Base-by-base conservation (phyloP, 306 rosid genomes). In the Quercus variabilis region DNA sequence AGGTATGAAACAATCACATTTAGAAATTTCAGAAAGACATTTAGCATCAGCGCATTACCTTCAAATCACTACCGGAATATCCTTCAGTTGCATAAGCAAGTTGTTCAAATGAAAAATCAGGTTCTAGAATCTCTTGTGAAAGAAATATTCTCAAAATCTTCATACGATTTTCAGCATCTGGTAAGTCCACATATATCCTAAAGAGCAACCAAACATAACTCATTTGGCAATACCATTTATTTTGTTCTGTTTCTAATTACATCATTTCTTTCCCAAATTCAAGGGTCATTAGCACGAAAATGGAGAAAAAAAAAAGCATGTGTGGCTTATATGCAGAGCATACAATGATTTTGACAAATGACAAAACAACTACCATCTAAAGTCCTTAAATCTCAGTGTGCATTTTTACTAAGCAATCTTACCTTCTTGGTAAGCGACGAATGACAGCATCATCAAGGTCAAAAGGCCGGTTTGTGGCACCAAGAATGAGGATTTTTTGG, bases 351-450 rank as follows among this genome's bases (percentile, higher is more conserved):
- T 35, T 67, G 52, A 15, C 54, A 55, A 28, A 69, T 54, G 60
- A 80, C 5, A 62, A 51, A 74, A 68, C 80, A 54, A 49, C 17
- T 4, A 1, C 31, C 1, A 11, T n/a, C 68, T 74, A 5, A 31
- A 28, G 33, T 33, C 23, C 56, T 6, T 49, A n/a, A 25, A 56
- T 38, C 35, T 17, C 31, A 8, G 26, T 60, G 20, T 17, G 25
- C 49, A 69, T 43, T 41, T 11, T 60, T 19, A 67, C 17, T 18
- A 55, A 77, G 74, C 18, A 80, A 80, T 25, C 79, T 72, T 69
- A 95, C 99, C 99, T 91, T 89, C 99, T 88, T 52, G 99, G 99
- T 88, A 93, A 81, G 83, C 99, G 97, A 62, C 99, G 97, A 85
- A 95, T 95, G 79, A 95, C 99, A 56, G 98, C 99, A 74, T 95